These are phyloP conservation scores for Exophiala viscosa DNA, from an alignment of 2,329 filamentous ascomycete genomes.

Conservation along the genomic window DNA sequence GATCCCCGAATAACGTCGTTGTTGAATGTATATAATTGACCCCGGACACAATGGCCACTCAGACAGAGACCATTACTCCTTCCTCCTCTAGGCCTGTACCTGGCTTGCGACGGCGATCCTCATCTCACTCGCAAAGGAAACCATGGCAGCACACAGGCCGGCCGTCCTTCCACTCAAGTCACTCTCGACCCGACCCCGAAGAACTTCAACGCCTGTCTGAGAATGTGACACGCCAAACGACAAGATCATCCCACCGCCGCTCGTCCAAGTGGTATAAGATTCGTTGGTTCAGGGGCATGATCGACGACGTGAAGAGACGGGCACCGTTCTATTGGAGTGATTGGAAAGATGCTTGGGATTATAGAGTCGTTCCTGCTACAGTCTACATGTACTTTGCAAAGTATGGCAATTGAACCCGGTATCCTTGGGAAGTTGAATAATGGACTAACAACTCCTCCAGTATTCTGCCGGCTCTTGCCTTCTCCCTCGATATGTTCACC, in stretches of 20 bases:
- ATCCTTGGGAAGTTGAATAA: conserved; percentile 13
- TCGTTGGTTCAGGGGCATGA: conserved; percentile 71
- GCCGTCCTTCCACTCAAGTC: conserved; percentile 21
- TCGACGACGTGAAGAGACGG: conserved; percentile 70
- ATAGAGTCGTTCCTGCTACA: conserved; percentile 80
- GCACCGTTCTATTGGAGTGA: conserved; percentile 76
- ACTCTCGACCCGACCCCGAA: conserved; percentile 23
- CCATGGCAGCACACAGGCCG: conserved; percentile 21
- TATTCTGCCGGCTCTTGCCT: conserved; percentile 81
- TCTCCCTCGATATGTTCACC: conserved; percentile 89
- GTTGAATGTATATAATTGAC: not conserved
- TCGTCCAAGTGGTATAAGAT: conserved; percentile 66
- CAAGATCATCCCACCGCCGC: conserved; percentile 20
- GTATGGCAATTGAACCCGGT: conserved; percentile 46
- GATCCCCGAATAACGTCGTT: too few species aligned
- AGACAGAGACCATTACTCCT: conserved; percentile 14
- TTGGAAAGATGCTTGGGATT: conserved; percentile 85
- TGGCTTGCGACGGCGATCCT: conserved; percentile 17
- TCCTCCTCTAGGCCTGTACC: conserved; percentile 8
- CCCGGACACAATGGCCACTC: conserved; percentile 10
- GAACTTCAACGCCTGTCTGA: conserved; percentile 24
- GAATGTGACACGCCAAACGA: conserved; percentile 19
- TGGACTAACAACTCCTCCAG: conserved; percentile 41
- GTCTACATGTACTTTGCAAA: conserved; percentile 96
- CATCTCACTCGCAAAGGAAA: conserved; percentile 24